Evolutionary conservation across 2,329 filamentous ascomycete species (phyloP), one percentile per base, ranked within the genome.

Genomic region (Grosmannia clavigera): DNA sequence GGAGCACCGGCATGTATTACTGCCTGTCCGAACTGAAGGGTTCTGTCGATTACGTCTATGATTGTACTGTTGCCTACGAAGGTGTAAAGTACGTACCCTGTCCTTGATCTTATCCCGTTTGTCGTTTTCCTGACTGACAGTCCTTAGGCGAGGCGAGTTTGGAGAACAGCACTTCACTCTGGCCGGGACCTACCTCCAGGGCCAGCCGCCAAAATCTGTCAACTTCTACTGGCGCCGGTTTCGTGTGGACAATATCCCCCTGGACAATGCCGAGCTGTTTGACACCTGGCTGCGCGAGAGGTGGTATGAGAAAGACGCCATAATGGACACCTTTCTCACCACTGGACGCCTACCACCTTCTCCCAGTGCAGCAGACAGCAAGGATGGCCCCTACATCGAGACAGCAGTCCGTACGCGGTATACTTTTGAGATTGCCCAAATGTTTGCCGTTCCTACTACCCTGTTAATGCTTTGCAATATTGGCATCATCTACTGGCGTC

Each of bases 211-310:
- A 1, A 96, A 92, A 70, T 96, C 91, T 1, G 92, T 97, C 68
- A 97, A 96, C 73, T 92, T 97, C 77, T 88, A 95, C 73, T 99
- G 92, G 90, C 84, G 94, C 58, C 85, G 91, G 11, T 96, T 95
- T 73, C 81, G 82, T 40, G 70, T 96, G 16, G 80, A 81, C 27
- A 84, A 90, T 25, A 95, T 99, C 52, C 92, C 92, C 0, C 80
- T 95, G 11, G 80, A 90, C 38, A 82, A 86, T 65, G 79, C 81
- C 19, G 81, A 87, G 50, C 77, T 81, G 7, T 99, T 99, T 68
- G 90, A 95, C 61, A 68, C 78, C 3, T 99, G 94, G 94, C 78
- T 97, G 33, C 81, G 85, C 38, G 85, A 89, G 60, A 82, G 91
- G 53, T 99, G 94, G 94, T 82, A 86, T 57, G 91, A 96, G 70